Evolutionary conservation across 805 yeast genomes (phyloP).

Genomic region (Candida maris): DNA sequence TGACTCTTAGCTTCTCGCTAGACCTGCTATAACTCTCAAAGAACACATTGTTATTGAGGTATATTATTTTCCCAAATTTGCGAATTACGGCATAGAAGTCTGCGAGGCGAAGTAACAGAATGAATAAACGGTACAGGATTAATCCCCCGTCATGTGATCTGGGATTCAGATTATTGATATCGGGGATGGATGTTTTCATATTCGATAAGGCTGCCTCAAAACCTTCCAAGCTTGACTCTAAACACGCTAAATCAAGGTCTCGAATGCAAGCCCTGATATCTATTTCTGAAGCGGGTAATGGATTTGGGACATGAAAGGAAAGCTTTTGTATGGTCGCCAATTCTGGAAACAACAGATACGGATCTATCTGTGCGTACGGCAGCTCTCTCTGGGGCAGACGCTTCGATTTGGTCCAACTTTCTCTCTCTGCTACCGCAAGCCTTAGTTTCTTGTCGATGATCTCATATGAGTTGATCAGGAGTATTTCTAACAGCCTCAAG

Average conservation of each 20-base stretch:
- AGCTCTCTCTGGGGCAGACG: conserved; percentile 12
- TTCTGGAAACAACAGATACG: conserved; percentile 18
- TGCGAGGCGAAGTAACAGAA: conserved; percentile 42
- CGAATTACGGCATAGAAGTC: conserved; percentile 47
- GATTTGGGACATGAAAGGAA: conserved; percentile 4
- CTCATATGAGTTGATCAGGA: conserved; percentile 28
- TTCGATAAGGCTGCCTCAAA: conserved; percentile 30
- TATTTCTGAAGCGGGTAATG: conserved; percentile 17
- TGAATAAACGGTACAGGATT: conserved; percentile 39
- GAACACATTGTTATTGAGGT: conserved; percentile 42
- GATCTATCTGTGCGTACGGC: conserved; percentile 15
- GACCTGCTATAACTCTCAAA: conserved; percentile 35
- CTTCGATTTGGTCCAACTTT: conserved; percentile 3
- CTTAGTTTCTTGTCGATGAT: conserved; percentile 25
- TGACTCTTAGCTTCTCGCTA: conserved; percentile 24
- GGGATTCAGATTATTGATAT: conserved; percentile 9
- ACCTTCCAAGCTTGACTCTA: conserved; percentile 24
- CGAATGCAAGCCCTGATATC: conserved; percentile 18
- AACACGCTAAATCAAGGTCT: conserved; percentile 20
- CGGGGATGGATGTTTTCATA: conserved; percentile 15
- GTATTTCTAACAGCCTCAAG: conserved; percentile 24
- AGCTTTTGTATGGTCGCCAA: conserved; percentile 12
- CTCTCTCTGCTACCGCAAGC: conserved; percentile 24
- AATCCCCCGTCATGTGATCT: conserved; percentile 17
- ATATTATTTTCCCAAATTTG: conserved; percentile 45